Base-by-base conservation (phyloP, 1,284 basidiomycete species). In the Xanthoconium separans region DNA sequence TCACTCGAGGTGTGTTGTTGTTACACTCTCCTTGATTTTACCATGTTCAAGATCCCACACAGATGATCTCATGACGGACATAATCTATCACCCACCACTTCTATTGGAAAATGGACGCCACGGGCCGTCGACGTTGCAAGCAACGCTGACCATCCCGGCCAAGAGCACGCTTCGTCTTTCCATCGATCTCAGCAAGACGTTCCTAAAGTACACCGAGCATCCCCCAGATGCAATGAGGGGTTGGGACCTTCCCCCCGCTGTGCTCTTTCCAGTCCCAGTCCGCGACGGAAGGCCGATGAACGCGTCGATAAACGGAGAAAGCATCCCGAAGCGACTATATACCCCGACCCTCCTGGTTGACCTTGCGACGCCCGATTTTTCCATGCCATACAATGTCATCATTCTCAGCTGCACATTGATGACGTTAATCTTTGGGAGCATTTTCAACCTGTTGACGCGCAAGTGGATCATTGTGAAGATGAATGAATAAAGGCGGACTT, bases 381-480 rank as follows among this genome's bases (percentile, higher is more conserved):
- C 91, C 66, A 98, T 99, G 95, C 95, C 96, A 12, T 99, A 98
- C 75, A 99, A 98, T 73, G 95, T 98, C 58, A 98, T 98, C 71
- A 96, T 97, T 65, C 89, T 98, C 78, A 94, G 85, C 53, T 93
- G 87, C 65, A 95, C 93, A 10, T 77, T 97, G 46, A 83, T 95
- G 57, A 95, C 96, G 34, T 83, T 98, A 57, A 89, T 96, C 58
- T 98, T 99, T 71, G 96, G 96, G 40, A 91, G 85, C 60, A 75
- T 96, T 44, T 93, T 98, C 73, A 98, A 98, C 65, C 70, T 87
- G 44, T 73, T 98, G 65, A 90, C 93, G 42, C 77, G 96, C 57
- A 82, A 82, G 62, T 93, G 89, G 81, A 82, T 86, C 30, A 72
- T 87, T n/a, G 71, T 85, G 29, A 66, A 68, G 30, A 20, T 79